Base-by-base conservation (phyloP, 176 grass and related monocot species). In the Phoenix roebelenii region DNA sequence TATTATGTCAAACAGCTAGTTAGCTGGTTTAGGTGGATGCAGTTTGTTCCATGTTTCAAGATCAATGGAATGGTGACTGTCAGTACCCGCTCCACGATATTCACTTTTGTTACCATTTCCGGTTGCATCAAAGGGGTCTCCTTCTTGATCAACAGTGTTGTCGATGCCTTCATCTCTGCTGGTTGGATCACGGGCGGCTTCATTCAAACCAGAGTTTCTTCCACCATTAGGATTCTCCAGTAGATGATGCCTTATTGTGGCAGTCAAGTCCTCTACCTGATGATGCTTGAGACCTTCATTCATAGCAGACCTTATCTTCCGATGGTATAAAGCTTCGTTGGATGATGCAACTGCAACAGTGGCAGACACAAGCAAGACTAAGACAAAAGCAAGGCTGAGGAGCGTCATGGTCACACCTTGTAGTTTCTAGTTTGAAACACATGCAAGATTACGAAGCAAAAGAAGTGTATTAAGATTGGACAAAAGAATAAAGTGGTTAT, bases 31-130 rank as follows among this genome's bases (percentile, higher is more conserved):
- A 10, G 60, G 30, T 44, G 60, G 60, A 15, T 62, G 60, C 18
- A 62, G 17, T 29, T 62, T 62, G 60, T 49, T 62, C 60, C 60
- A 62, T 14, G 60, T 49, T 20, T 62, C 60, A 5, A 49, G 30
- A 62, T 62, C 32, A 49, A 49, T 62, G 17, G 60, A 62, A 17
- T 62, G 60, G 25, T 62, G 60, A 15, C 32, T 18, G 30, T 62
- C 60, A 7, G 39, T 62, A 5, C 60, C n/a, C 4, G 60, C 16
- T 62, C 60, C 60, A 62, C 20, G 29, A 29, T 48, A 44, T 7
- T 49, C 29, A 6, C 20, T 62, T n/a, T 20, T 20, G 32, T n/a
- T 18, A 22, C 28, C 30, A 15, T 48, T 56, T 12, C 54, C 1
- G 54, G 19, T 22, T 9, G 22, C 19, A 56, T 3, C 20, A 22